Percentiles rank a stretch among this genome's conserved stretches.
phyloP scores from a whole-genome alignment of 1,139 yeast species.

The Candida smagusa region DNA sequence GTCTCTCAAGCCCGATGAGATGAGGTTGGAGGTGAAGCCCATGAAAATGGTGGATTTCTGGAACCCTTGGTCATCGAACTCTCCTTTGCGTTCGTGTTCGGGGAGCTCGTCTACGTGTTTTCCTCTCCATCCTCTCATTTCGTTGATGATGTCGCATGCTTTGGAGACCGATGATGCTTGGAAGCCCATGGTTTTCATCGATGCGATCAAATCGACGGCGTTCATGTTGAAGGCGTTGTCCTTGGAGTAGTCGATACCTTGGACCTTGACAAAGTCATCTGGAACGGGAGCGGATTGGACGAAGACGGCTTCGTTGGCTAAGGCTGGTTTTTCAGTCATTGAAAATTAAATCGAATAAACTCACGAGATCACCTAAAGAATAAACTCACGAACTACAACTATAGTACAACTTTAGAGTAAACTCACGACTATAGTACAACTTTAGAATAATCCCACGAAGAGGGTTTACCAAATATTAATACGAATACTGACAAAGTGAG shows the following conservation, averaged over 20 bases:
- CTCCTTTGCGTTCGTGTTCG: constrained; percentile 70
- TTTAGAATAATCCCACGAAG: too few relatives aligned
- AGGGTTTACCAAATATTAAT: too few relatives aligned
- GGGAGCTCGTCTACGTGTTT: constrained; percentile 59
- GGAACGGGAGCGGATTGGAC: constrained; percentile 86
- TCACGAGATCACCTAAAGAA: too few relatives aligned
- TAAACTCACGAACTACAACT: too few relatives aligned
- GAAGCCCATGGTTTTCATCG: constrained; percentile 97
- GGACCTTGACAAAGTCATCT: constrained; percentile 68
- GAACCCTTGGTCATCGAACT: constrained; percentile 74
- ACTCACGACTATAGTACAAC: too few relatives aligned
- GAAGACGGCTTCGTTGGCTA: constrained; percentile 85
- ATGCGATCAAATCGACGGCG: constrained; percentile 71
- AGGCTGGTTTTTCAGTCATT: constrained; percentile 42
- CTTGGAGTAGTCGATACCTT: constrained; percentile 84
- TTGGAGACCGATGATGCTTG: constrained; percentile 84
- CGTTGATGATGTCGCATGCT: constrained; percentile 87
- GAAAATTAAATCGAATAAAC: background rate
- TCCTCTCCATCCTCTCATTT: constrained; percentile 94
- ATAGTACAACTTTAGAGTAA: too few relatives aligned
- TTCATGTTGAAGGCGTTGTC: constrained; percentile 64
- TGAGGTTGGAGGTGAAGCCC: constrained; percentile 96
- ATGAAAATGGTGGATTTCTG: constrained; percentile 88
- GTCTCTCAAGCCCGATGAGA: constrained; percentile 91
- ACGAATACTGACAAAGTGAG: too few relatives aligned